Conservation (phyloP, 2,329 filamentous ascomycete species). For the Aspergillaceae sp. region DNA sequence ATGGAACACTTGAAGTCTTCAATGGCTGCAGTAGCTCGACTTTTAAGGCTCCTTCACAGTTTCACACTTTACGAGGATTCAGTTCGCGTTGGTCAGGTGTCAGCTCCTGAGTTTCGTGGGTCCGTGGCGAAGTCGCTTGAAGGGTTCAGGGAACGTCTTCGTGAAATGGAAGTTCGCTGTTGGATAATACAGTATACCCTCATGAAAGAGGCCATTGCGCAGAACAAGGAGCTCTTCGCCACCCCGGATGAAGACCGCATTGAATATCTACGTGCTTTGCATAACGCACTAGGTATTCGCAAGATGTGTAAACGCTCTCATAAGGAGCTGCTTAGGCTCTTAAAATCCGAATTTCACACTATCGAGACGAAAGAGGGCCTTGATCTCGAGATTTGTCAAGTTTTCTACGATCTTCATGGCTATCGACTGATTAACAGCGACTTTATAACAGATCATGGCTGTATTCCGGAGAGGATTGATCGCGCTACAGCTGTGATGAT, state of each 20-base stretch:
- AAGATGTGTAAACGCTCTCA: conserved; percentile 77
- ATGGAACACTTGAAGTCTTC: conserved; percentile 67
- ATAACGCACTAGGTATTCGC: conserved; percentile 74
- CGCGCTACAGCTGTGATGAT: conserved; percentile 70
- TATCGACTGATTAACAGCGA: conserved; percentile 64
- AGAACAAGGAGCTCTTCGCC: conserved; percentile 56
- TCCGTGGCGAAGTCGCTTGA: conserved; percentile 33
- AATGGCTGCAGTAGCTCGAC: conserved; percentile 59
- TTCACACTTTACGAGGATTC: conserved; percentile 78
- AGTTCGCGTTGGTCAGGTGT: conserved; percentile 64
- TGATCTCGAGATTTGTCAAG: conserved; percentile 78
- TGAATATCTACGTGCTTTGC: conserved; percentile 70
- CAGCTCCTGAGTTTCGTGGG: conserved; percentile 51
- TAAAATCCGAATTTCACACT: conserved; percentile 74
- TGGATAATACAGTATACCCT: conserved; percentile 85
- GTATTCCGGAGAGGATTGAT: conserved; percentile 67
- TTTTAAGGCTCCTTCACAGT: conserved; percentile 68
- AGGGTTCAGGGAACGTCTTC: conserved; percentile 58
- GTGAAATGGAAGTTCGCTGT: conserved; percentile 76
- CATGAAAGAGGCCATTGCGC: conserved; percentile 63
- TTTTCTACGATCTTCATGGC: conserved; percentile 74
- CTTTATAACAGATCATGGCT: conserved; percentile 69
- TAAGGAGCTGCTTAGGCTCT: conserved; percentile 80
- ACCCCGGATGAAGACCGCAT: conserved; percentile 64
- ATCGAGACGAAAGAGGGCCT: conserved; percentile 69